A percentile compares a stretch with the other conserved stretches of the same genome.
Conservation (phyloP, 106 monocot species). For the Dendrobium chrysotoxum region DNA sequence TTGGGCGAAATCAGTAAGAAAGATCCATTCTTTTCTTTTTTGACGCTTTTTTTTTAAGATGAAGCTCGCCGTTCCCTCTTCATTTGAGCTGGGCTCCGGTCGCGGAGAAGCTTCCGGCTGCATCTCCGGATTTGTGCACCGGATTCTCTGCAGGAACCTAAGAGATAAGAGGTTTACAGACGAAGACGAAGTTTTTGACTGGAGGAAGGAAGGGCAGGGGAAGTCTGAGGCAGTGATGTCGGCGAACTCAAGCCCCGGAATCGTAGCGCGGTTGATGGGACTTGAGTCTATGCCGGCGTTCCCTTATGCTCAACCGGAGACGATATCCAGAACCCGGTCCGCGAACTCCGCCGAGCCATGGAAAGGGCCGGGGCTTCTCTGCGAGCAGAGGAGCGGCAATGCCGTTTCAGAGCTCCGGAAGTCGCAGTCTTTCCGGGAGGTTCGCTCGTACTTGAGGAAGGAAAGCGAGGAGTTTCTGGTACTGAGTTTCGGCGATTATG, state of each 20-base stretch:
- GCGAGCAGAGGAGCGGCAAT: background rate
- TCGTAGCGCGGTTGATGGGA: constrained; percentile 45
- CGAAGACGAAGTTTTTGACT: background rate
- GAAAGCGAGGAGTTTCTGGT: constrained; percentile 65
- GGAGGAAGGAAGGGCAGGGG: background rate
- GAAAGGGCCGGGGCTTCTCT: constrained; percentile 6
- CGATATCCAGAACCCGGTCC: constrained; percentile 17
- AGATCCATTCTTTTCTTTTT: background rate
- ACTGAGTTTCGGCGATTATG: constrained; percentile 41
- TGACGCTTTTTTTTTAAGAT: background rate
- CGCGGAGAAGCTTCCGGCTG: constrained; percentile 7
- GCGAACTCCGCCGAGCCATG: constrained; percentile 23
- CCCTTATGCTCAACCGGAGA: background rate
- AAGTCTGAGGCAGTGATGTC: background rate
- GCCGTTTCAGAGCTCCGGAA: background rate
- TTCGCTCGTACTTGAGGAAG: constrained; percentile 33
- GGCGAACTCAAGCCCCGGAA: background rate
- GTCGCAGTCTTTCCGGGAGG: constrained; percentile 36
- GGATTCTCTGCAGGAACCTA: constrained; percentile 8
- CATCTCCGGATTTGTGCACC: constrained; percentile 12
- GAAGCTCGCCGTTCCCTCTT: background rate
- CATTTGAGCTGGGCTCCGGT: constrained; percentile 1
- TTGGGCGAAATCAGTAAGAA: background rate
- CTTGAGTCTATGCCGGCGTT: constrained; percentile 26
- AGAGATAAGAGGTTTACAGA: too few species aligned